A percentile compares a stretch with the other conserved stretches of the same genome.
Conservation (phyloP, 352 stramenopile species). For the Phytophthora cactorum region DNA sequence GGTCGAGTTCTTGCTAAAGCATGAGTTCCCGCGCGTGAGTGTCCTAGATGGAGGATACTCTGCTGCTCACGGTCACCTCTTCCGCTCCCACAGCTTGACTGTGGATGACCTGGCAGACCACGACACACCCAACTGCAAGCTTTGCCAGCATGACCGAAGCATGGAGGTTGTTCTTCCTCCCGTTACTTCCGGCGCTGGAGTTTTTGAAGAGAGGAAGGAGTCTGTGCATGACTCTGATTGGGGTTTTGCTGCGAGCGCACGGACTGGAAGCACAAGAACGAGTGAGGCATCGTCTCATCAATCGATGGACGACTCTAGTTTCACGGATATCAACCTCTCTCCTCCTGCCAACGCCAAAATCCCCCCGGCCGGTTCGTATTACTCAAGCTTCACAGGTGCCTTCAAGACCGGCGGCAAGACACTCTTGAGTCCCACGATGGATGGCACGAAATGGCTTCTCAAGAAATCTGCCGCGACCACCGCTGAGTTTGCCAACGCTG, state of each 20-base stretch:
- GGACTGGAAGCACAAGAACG: constrained; percentile 22
- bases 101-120: constrained; percentile 81
- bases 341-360: constrained; percentile 23
- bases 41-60: constrained; percentile 78
- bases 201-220: constrained; percentile 22
- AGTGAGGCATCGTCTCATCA: constrained; percentile 17
- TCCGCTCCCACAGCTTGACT: constrained; percentile 56
- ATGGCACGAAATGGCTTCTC: constrained; percentile 79
- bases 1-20: constrained; percentile 76
- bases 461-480: constrained; percentile 58
- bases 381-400: constrained; percentile 70
- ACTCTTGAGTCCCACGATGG: constrained; percentile 66
- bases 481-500: constrained; percentile 38
- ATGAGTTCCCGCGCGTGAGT: constrained; percentile 77
- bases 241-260: constrained; percentile 11
- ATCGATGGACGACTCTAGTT: constrained; percentile 15
- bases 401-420: constrained; percentile 78
- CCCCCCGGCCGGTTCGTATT: constrained; percentile 49
- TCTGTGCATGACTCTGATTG: constrained; percentile 14
- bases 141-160: constrained; percentile 66
- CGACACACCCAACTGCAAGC: constrained; percentile 58
- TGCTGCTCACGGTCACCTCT: constrained; percentile 58
- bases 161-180: constrained; percentile 17
- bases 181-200: not conserved
- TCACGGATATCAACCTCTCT: constrained; percentile 37